Base-by-base conservation (phyloP, 805 yeast species). In the Starmerella stellata region DNA sequence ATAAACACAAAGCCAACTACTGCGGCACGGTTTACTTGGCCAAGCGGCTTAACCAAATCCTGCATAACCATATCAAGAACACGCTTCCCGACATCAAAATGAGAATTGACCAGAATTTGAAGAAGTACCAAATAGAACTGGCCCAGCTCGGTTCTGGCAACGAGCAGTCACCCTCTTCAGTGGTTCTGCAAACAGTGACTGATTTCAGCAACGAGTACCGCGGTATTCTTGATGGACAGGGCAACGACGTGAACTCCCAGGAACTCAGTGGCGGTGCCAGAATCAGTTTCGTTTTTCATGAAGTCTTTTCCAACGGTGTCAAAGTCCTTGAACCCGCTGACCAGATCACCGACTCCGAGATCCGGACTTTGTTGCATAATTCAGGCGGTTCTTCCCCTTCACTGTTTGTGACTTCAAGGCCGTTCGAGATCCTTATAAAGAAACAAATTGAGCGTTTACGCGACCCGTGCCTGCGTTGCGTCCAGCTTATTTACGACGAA, bases 181-280 rank as follows among this genome's bases (percentile, higher is more conserved):
- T 90, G 46, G 93, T 92, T 34, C 68, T 90, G 47, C 78, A 75
- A 52, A 80, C 82, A 63, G 90, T 90, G 52, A 87, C 96, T 19
- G 93, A 82, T 60, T 90, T 90, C 56, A 70, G 90, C 51, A 85
- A 80, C 58, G 96, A 87, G 57, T 90, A 85, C 61, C 75, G 72
- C 49, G 85, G 90, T 19, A 79, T 87, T 32, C 65, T 90, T 49
- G 93, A 82, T 52, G 98, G 98, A 63, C 92, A 83, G 57, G 79
- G 92, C 29, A 78, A 74, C 58, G 98, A 87, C 53, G 68, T 90
- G 52, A 74, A 90, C 4, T 72, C 87, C 11, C 73, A 76, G 57
- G 98, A 90, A 62, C 70, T 90, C 50, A 78, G 93, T 50, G 98
- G 98, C 57, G 98, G 94, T 60, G 98, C 98, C 0, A 78, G 98